Conservation (phyloP, 768 basidiomycete genomes). For the Xerocomellus intermedius region DNA sequence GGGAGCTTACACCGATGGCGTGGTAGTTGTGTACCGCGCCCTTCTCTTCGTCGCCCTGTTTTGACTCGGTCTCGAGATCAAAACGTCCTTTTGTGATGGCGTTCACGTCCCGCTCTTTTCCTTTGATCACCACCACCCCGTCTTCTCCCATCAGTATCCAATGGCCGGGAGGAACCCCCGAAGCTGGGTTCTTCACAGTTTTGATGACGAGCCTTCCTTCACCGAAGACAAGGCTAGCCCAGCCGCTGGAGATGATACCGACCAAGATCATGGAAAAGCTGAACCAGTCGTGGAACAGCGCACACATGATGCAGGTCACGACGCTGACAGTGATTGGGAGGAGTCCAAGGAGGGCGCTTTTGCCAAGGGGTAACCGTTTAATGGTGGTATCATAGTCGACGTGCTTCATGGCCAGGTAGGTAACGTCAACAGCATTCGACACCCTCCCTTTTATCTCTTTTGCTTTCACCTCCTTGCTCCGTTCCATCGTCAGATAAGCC, state of each 20-base stretch:
- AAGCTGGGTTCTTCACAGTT: constrained; percentile 14
- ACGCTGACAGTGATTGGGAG: constrained; percentile 28
- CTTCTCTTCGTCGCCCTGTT: neutral
- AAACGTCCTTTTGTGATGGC: constrained; percentile 32
- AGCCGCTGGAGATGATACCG: constrained; percentile 34
- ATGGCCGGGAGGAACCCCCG: constrained; percentile 27
- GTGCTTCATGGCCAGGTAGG: constrained; percentile 20
- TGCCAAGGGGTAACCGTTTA: neutral
- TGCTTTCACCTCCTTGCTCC: neutral
- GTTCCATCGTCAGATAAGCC: constrained; percentile 24
- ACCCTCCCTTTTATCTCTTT: neutral
- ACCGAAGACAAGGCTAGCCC: constrained; percentile 26
- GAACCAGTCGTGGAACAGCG: constrained; percentile 27
- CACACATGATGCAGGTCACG: constrained; percentile 25
- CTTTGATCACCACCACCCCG: constrained; percentile 29
- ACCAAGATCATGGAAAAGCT: constrained; percentile 32
- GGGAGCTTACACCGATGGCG: constrained; percentile 25
- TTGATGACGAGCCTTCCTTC: constrained; percentile 20
- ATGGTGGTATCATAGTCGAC: constrained; percentile 3
- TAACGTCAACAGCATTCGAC: constrained; percentile 12
- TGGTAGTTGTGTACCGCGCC: constrained; percentile 1
- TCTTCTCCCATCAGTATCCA: constrained; percentile 22
- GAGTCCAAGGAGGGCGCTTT: constrained; percentile 10
- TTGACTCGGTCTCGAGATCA: constrained; percentile 11
- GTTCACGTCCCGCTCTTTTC: constrained; percentile 27